Evolutionary conservation across 2,329 filamentous ascomycete species (phyloP).

Genomic region (Ascochyta clinopodiicola): DNA sequence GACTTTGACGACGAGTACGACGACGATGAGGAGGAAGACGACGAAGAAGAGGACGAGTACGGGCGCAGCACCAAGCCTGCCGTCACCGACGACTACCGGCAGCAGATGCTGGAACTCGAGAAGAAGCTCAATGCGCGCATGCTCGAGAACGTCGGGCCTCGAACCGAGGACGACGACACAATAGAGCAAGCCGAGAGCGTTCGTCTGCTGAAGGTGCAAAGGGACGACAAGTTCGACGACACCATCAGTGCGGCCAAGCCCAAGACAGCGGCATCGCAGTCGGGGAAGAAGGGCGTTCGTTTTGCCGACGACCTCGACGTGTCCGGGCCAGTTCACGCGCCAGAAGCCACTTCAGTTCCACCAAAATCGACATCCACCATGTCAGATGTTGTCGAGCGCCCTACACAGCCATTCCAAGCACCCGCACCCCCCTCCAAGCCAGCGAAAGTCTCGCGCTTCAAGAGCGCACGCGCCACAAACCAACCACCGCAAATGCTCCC

Average conservation of each 20-base stretch:
- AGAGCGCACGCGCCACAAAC: constrained; percentile 38
- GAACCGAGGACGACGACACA: constrained; percentile 44
- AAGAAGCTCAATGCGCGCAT: constrained; percentile 70
- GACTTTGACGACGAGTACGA: constrained; percentile 56
- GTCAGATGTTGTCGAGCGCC: constrained; percentile 45
- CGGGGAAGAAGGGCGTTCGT: constrained; percentile 72
- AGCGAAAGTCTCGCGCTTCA: constrained; percentile 52
- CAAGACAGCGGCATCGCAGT: constrained; percentile 5
- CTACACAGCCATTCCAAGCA: constrained; percentile 17
- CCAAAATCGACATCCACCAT: constrained; percentile 34
- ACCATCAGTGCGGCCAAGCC: constrained; percentile 19
- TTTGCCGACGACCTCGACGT: constrained; percentile 80
- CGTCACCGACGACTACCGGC: constrained; percentile 76
- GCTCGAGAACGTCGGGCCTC: constrained; percentile 65
- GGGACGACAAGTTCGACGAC: constrained; percentile 48
- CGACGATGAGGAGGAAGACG: constrained; percentile 56
- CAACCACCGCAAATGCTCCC: constrained; percentile 25
- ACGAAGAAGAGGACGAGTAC: constrained; percentile 75
- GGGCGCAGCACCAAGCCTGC: constrained; percentile 73
- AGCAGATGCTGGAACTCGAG: constrained; percentile 86
- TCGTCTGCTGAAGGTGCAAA: constrained; percentile 58
- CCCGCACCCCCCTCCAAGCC: constrained; percentile 31
- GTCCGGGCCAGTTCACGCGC: constrained; percentile 52
- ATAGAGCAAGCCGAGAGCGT: constrained; percentile 63
- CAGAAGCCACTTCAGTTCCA: constrained; percentile 1